Percentiles rank a stretch among this genome's conserved stretches.
phyloP scores from a whole-genome alignment of 441 rosid genomes.

The Pelargonium cotyledonis region DNA sequence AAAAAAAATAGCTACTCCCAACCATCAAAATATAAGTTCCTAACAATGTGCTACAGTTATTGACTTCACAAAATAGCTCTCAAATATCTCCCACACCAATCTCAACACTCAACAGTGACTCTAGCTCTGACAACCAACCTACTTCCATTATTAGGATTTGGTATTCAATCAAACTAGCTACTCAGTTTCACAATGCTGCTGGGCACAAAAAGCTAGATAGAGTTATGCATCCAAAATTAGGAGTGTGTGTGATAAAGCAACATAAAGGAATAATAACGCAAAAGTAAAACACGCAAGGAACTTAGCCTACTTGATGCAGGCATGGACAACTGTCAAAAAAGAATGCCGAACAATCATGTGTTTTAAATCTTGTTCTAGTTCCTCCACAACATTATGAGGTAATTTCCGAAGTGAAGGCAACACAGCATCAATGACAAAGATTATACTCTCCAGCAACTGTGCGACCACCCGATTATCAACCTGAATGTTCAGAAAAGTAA shows the following conservation, averaged over 20 bases:
- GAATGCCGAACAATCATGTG: conserved; percentile 95
- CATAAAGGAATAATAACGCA: conserved; percentile 13
- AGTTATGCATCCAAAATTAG: background rate
- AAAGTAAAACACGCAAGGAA: background rate
- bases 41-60: no score
- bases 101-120: no score
- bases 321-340: conserved; percentile 95
- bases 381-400: conserved; percentile 71
- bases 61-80: no score
- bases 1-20: no score
- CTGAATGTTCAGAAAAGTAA: conserved; percentile 44
- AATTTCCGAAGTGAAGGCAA: conserved; percentile 82
- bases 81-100: no score
- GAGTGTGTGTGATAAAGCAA: conserved; percentile 3
- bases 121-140: no score
- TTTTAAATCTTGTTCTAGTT: conserved; percentile 93
- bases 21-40: no score
- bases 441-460: conserved; percentile 87
- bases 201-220: background rate
- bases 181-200: background rate
- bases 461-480: conserved; percentile 84
- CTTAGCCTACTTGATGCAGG: conserved; percentile 80
- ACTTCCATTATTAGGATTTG: background rate
- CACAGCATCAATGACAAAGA: conserved; percentile 81
- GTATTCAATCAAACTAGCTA: background rate